These are phyloP conservation scores for Rhypophila decipiens DNA, from an alignment of 495 filamentous ascomycete species.

Conservation along the genomic window DNA sequence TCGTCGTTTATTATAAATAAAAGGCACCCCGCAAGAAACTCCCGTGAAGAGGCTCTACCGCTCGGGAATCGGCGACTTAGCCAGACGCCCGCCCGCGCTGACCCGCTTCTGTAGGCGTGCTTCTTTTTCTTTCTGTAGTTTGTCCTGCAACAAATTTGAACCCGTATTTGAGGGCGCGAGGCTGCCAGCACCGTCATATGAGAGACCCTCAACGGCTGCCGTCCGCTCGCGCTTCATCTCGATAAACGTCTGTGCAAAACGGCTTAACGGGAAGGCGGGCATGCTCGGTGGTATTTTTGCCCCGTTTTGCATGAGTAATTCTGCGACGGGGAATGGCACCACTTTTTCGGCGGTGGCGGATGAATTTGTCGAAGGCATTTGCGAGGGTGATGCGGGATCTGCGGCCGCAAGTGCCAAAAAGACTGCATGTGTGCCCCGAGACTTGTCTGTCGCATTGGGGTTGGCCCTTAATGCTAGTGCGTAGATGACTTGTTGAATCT, in stretches of 20 bases:
- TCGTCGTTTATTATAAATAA: not conserved
- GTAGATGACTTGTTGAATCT: slow-evolving; percentile 85
- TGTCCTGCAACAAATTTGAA: slow-evolving; percentile 26
- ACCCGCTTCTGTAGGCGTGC: slow-evolving; percentile 55
- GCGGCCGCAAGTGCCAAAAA: slow-evolving; percentile 92
- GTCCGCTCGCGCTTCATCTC: slow-evolving; percentile 65
- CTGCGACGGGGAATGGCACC: slow-evolving; percentile 73
- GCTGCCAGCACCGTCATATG: slow-evolving; percentile 20
- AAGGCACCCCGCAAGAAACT: slow-evolving; percentile 21
- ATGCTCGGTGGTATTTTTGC: slow-evolving; percentile 71
- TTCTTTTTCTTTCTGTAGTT: slow-evolving; percentile 46
- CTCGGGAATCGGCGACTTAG: slow-evolving; percentile 52
- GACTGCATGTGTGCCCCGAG: slow-evolving; percentile 77
- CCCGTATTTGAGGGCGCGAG: slow-evolving; percentile 11
- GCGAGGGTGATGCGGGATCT: slow-evolving; percentile 70
- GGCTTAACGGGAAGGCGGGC: slow-evolving; percentile 64
- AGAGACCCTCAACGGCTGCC: slow-evolving; percentile 29
- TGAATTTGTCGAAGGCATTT: slow-evolving; percentile 19
- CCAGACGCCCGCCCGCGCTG: slow-evolving; percentile 53
- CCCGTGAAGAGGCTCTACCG: slow-evolving; percentile 33
- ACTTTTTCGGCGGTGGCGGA: slow-evolving; percentile 25
- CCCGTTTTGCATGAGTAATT: slow-evolving; percentile 90
- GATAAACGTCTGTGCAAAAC: slow-evolving; percentile 73
- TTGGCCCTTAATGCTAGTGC: slow-evolving; percentile 83
- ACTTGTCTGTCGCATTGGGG: slow-evolving; percentile 81